Percentiles rank a stretch among this genome's conserved stretches.
phyloP scores from a whole-genome alignment of 306 rosid species.

The Begonia fuchsioides region DNA sequence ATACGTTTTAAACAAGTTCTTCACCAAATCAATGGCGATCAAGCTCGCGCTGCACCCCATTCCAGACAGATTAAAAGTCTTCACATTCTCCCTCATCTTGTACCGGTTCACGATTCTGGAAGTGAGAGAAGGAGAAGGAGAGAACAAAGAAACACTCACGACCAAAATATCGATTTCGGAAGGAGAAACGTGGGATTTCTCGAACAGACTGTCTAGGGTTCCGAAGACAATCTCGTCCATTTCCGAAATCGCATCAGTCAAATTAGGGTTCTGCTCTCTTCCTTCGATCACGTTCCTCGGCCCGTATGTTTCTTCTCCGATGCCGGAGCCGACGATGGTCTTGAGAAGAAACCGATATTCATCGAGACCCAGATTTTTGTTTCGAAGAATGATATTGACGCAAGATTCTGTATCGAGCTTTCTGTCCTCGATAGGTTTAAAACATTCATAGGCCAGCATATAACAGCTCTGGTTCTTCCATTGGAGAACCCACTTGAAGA shows the following conservation, averaged over 20 bases:
- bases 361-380: slow-evolving; percentile 47
- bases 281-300: slow-evolving; percentile 49
- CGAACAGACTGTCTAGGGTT: slow-evolving; percentile 53
- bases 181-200: slow-evolving; percentile 26
- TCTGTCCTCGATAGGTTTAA: slow-evolving; percentile 32
- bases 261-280: slow-evolving; percentile 20
- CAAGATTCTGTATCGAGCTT: slow-evolving; percentile 30
- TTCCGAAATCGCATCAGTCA: slow-evolving; percentile 25
- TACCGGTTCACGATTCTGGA: slow-evolving; percentile 57
- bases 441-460: slow-evolving; percentile 66
- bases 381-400: slow-evolving; percentile 28
- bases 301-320: slow-evolving; percentile 61
- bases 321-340: slow-evolving; percentile 58
- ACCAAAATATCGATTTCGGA: slow-evolving; percentile 45
- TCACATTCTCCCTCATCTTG: slow-evolving; percentile 55
- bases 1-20: slow-evolving; percentile 34
- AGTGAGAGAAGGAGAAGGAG: slow-evolving; percentile 59
- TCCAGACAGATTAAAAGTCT: slow-evolving; percentile 55
- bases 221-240: slow-evolving; percentile 53
- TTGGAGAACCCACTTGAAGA: slow-evolving; percentile 20
- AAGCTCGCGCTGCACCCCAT: slow-evolving; percentile 90
- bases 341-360: slow-evolving; percentile 47
- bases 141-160: slow-evolving; percentile 58
- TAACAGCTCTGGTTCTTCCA: slow-evolving; percentile 40
- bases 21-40: slow-evolving; percentile 56